A percentile compares a stretch with the other conserved stretches of the same genome.
These are phyloP conservation scores for Sphenostylis stenocarpa DNA, from an alignment of 306 rosid genomes.

Conservation along the genomic window DNA sequence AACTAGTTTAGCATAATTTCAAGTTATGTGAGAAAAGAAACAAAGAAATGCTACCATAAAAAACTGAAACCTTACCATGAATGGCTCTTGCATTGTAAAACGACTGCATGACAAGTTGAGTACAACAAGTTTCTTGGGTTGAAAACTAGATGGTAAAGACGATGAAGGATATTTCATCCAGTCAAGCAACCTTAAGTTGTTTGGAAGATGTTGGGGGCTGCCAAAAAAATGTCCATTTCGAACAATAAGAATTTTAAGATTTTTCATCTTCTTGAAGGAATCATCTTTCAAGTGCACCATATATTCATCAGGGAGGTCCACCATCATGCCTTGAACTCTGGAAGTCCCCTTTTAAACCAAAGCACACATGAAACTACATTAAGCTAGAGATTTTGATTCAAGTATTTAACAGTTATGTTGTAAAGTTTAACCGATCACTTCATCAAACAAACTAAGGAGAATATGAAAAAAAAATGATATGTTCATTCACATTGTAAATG, in stretches of 20 bases:
- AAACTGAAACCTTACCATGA: background rate
- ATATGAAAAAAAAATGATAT: background rate
- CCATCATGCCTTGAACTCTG: slow-evolving; percentile 46
- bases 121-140: background rate
- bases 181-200: slow-evolving; percentile 47
- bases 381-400: background rate
- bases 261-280: slow-evolving; percentile 38
- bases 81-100: background rate
- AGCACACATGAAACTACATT: background rate
- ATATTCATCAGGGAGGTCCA: slow-evolving; percentile 37
- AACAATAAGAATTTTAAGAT: slow-evolving; percentile 40
- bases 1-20: background rate
- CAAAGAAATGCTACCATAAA: background rate
- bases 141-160: background rate
- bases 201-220: slow-evolving; percentile 47
- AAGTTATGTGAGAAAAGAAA: background rate
- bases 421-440: background rate
- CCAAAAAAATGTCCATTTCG: slow-evolving; percentile 31
- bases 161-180: slow-evolving; percentile 43
- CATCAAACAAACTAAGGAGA: background rate
- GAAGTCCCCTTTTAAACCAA: slow-evolving; percentile 29
- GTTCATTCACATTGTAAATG: background rate
- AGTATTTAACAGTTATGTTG: background rate
- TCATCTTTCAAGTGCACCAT: slow-evolving; percentile 37
- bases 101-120: background rate